Evolutionary conservation across 1,139 yeast genomes (phyloP), one percentile per base, ranked within the genome.

Genomic region (Saccharomyces hybrid): DNA sequence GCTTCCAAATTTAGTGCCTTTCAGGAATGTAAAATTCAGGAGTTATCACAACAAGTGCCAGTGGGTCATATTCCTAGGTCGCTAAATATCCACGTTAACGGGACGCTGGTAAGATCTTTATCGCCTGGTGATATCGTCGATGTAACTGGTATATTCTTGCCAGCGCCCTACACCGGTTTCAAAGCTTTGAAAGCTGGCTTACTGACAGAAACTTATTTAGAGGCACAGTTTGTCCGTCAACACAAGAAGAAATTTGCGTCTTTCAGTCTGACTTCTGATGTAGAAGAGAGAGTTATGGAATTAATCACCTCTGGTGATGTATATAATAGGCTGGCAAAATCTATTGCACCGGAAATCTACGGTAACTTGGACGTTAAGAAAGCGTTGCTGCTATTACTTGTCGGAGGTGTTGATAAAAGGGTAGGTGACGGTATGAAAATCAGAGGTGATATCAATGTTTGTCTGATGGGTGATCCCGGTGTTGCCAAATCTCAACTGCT

Each of bases 381-480:
- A 72, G 91, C 96, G 8, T 75, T 95, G 56, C 73, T 95, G 49
- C 73, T 95, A 58, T 76, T 93, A 55, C 76, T 95, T 50, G 90
- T 95, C 62, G 97, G 99, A 55, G 99, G 99, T 67, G 98, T 91
- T 34, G 88, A 96, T 53, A 95, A 95, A 70, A 88, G 84, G 67
- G 83, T 91, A 63, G 96, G 96, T 48, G 99, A 95, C 73, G 99
- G 99, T 59, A 83, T 95, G 85, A 84, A 86, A 66, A 93, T 95
- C 67, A 84, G 99, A 76, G 99, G 99, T 67, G 99, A 95, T 69
- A 88, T 95, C 61, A 95, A 95, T 69, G 83, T 95, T 53, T 88
- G 98, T 74, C 79, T 95, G 55, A 93, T 95, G 98, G 99, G 99
- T 63, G 99, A 95, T 67, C 99, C 99, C 44, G 99, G 99, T 78